phyloP scores from a whole-genome alignment of 192 early-diverging fungal genomes.

The Rhizophagus sp. region DNA sequence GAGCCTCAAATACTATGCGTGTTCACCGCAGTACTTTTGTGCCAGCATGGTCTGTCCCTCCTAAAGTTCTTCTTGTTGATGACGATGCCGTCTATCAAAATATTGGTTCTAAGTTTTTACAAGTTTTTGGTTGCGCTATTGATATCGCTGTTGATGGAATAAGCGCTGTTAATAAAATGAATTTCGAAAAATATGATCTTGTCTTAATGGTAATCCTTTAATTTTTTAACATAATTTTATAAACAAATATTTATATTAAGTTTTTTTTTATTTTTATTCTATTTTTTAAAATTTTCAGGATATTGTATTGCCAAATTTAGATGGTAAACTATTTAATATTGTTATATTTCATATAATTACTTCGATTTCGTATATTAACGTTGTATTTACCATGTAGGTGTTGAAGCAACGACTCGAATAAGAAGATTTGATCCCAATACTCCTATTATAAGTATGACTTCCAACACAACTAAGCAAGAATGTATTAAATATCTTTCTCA shows the following conservation, averaged over 20 bases:
- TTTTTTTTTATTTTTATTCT: slow-evolving; percentile 13
- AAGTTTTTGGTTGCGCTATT: slow-evolving; percentile 67
- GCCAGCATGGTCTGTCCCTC: slow-evolving; percentile 53
- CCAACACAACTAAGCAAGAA: slow-evolving; percentile 64
- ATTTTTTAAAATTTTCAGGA: slow-evolving; percentile 12
- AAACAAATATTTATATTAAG: not conserved
- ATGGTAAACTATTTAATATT: slow-evolving; percentile 14
- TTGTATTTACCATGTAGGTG: slow-evolving; percentile 54
- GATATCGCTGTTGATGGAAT: slow-evolving; percentile 72
- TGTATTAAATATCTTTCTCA: slow-evolving; percentile 65
- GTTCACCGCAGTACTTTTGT: slow-evolving; percentile 35
- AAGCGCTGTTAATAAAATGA: slow-evolving; percentile 60
- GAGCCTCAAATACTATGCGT: slow-evolving; percentile 30
- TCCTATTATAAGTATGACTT: slow-evolving; percentile 79
- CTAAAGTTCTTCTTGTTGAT: slow-evolving; percentile 67
- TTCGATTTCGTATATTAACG: not conserved
- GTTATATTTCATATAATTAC: not conserved
- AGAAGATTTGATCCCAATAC: slow-evolving; percentile 69
- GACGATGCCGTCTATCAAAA: slow-evolving; percentile 65
- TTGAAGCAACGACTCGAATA: slow-evolving; percentile 68
- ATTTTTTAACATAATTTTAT: not conserved
- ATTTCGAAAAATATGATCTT: slow-evolving; percentile 69
- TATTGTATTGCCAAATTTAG: slow-evolving; percentile 28
- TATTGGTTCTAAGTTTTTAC: slow-evolving; percentile 54
- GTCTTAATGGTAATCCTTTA: slow-evolving; percentile 61